Conservation (phyloP, 495 filamentous ascomycete genomes). For the Podospora didyma region DNA sequence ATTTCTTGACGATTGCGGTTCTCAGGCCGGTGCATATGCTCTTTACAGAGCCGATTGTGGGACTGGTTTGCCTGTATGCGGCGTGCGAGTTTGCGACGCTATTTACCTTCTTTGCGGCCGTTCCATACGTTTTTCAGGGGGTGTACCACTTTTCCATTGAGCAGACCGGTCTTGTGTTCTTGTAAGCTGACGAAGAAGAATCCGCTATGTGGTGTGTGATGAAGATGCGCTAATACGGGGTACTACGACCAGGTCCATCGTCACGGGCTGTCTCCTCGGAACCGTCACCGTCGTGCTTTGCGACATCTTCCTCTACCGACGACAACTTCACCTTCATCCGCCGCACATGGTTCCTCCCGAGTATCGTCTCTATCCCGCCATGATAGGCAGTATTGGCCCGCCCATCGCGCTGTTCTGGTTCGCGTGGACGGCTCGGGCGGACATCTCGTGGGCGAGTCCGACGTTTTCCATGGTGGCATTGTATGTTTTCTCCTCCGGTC, state of each 20-base stretch:
- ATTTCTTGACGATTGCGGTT: constrained; percentile 53
- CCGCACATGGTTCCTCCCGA: constrained; percentile 43
- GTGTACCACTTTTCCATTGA: constrained; percentile 49
- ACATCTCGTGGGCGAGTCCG: constrained; percentile 40
- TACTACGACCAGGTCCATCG: constrained; percentile 31
- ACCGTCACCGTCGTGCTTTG: constrained; percentile 40
- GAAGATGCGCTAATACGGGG: neutral
- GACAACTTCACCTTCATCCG: constrained; percentile 25
- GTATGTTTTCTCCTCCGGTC: neutral
- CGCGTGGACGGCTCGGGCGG: constrained; percentile 40
- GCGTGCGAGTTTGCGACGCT: constrained; percentile 61
- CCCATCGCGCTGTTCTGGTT: constrained; percentile 51
- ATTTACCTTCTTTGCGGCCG: constrained; percentile 63
- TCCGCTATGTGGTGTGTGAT: too few relatives aligned
- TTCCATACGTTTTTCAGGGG: constrained; percentile 50
- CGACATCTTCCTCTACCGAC: constrained; percentile 40
- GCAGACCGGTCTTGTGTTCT: constrained; percentile 54
- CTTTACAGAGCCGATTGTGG: constrained; percentile 61
- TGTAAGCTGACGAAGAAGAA: too few relatives aligned
- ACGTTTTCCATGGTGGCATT: constrained; percentile 56
- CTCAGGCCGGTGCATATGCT: constrained; percentile 63
- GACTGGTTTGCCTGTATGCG: constrained; percentile 56
- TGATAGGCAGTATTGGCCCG: constrained; percentile 56
- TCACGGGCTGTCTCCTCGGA: constrained; percentile 51
- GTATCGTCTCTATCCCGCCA: constrained; percentile 53